Percentiles rank a stretch among this genome's conserved stretches.
Evolutionary conservation across 768 basidiomycete genomes (phyloP).

Genomic region (Saitozyma podzolica): DNA sequence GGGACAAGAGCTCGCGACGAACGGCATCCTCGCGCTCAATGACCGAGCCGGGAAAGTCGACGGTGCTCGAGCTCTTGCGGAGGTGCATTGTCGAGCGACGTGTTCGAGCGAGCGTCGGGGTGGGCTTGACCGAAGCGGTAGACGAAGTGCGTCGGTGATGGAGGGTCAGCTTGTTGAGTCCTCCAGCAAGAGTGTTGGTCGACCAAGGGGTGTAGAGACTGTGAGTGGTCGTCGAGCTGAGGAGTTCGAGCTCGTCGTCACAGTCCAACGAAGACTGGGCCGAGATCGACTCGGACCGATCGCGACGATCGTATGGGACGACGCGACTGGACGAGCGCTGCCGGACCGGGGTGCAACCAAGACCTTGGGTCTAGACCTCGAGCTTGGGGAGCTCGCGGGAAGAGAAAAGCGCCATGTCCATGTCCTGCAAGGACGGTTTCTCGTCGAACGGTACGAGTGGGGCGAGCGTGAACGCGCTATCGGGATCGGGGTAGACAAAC

Average conservation of each 20-base stretch:
- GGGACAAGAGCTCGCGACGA: slow-evolving; percentile 7
- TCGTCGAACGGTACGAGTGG: slow-evolving; percentile 18
- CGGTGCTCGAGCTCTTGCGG: not conserved
- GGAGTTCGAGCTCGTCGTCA: slow-evolving; percentile 19
- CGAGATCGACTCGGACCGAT: slow-evolving; percentile 27
- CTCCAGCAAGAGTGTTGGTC: slow-evolving; percentile 4
- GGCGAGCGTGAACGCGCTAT: slow-evolving; percentile 13
- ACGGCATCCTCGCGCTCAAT: slow-evolving; percentile 22
- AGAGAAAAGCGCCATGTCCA: slow-evolving; percentile 7
- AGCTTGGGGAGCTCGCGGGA: slow-evolving; percentile 11
- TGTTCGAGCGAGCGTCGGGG: slow-evolving; percentile 24
- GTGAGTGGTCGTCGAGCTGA: slow-evolving; percentile 19
- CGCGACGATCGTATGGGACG: slow-evolving; percentile 23
- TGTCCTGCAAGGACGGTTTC: slow-evolving; percentile 5
- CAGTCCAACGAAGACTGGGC: slow-evolving; percentile 8
- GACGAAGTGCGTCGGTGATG: slow-evolving; percentile 23
- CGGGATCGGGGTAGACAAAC: slow-evolving; percentile 11
- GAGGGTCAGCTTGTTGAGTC: slow-evolving; percentile 22
- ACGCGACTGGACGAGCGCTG: slow-evolving; percentile 21
- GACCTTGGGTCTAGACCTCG: slow-evolving; percentile 23
- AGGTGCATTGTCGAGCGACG: slow-evolving; percentile 19
- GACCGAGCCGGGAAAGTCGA: slow-evolving; percentile 18
- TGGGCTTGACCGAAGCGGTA: slow-evolving; percentile 4
- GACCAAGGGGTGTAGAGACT: slow-evolving; percentile 16
- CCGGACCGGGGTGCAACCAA: slow-evolving; percentile 16